phyloP scores from a whole-genome alignment of 2,329 filamentous ascomycete species.

The Fusarium fujikuroi region DNA sequence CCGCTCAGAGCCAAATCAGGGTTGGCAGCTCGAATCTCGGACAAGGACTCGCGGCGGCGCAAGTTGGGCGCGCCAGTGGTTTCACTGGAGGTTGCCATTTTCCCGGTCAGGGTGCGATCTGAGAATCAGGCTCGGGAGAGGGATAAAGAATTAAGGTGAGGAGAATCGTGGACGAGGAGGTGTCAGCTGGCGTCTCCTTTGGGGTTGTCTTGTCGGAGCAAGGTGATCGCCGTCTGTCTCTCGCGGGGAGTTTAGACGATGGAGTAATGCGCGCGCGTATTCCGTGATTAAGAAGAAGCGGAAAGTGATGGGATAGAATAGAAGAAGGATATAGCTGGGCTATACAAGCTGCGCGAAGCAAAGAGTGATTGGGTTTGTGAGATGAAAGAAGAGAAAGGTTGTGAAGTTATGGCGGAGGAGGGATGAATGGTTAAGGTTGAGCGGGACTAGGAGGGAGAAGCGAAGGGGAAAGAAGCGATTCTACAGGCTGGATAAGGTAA shows the following conservation, averaged over 20 bases:
- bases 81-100: conserved; percentile 30
- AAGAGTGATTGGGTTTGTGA: background rate
- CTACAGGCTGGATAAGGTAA: conserved; percentile 22
- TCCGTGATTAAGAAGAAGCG: conserved; percentile 35
- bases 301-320: background rate
- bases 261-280: conserved; percentile 22
- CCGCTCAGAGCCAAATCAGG: conserved; percentile 69
- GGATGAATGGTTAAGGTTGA: conserved; percentile 3
- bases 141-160: background rate
- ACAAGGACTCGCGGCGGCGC: conserved; percentile 62
- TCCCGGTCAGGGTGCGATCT: background rate
- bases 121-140: conserved; percentile 2
- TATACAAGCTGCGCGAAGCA: conserved; percentile 11
- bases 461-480: conserved; percentile 7
- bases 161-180: conserved; percentile 15
- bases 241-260: background rate
- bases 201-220: conserved; percentile 26
- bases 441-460: conserved; percentile 21
- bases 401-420: background rate
- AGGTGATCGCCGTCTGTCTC: conserved; percentile 30
- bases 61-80: conserved; percentile 43
- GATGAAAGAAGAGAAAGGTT: conserved; percentile 17
- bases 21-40: conserved; percentile 65
- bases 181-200: conserved; percentile 30
- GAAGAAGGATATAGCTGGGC: background rate